phyloP scores from a whole-genome alignment of 179 eudicot species.

The Corrigiola litoralis region DNA sequence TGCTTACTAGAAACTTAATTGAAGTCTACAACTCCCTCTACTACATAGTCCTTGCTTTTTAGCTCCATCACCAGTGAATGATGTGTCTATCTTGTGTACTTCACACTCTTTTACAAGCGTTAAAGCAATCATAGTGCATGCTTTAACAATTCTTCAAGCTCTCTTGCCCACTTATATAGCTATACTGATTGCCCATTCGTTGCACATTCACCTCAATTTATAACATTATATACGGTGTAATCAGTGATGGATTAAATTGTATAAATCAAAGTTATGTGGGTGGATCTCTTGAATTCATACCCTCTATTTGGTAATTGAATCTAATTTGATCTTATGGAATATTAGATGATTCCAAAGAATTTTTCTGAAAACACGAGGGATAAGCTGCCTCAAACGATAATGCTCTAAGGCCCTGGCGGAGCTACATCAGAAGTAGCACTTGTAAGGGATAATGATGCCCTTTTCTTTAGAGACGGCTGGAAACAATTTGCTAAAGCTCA shows the following conservation, averaged over 20 bases:
- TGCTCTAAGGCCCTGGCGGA: constrained; percentile 17
- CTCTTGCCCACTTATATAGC: too few relatives aligned
- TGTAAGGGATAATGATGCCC: neutral
- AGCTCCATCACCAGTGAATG: too few relatives aligned
- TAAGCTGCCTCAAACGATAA: constrained; percentile 13
- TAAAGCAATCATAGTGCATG: neutral
- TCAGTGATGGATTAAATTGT: neutral
- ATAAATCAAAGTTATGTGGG: neutral
- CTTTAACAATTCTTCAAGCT: too few relatives aligned
- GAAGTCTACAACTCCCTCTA: too few relatives aligned
- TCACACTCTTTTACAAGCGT: neutral
- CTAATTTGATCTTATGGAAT: neutral
- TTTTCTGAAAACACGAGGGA: constrained; percentile 14
- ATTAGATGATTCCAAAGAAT: constrained; percentile 17
- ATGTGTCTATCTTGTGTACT: too few relatives aligned
- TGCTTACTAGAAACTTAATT: too few relatives aligned
- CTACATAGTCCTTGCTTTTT: too few relatives aligned
- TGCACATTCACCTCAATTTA: neutral
- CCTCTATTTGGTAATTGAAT: neutral
- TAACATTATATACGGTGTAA: neutral
- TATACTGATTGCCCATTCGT: neutral
- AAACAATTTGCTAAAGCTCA: constrained; percentile 18
- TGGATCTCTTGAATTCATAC: neutral
- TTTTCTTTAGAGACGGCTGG: constrained; percentile 18
- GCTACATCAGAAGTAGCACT: constrained; percentile 7